Conservation (phyloP, 345 rosid genomes). For the Syzygium jambos region DNA sequence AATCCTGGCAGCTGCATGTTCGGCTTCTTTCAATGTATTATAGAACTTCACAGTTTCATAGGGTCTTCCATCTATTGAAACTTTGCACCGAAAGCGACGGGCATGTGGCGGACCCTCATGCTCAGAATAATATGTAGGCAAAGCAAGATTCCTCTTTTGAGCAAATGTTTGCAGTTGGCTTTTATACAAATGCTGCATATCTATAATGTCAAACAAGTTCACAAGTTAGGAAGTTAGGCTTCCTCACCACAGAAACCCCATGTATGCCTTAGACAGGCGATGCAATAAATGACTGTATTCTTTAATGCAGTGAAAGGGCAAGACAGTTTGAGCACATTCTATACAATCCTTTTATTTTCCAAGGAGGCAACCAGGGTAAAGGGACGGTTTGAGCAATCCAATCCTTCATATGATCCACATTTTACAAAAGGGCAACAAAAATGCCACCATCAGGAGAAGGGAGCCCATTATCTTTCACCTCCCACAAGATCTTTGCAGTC, state of each 20-base stretch:
- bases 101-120: constrained; percentile 28
- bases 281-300: background rate
- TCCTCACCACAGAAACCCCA: background rate
- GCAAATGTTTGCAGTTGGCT: constrained; percentile 21
- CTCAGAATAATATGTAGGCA: constrained; percentile 23
- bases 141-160: constrained; percentile 19
- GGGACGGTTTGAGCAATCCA: background rate
- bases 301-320: background rate
- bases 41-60: constrained; percentile 12
- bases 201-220: constrained; percentile 2
- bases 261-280: background rate
- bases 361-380: background rate
- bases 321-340: background rate
- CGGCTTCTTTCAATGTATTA: constrained; percentile 25
- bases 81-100: constrained; percentile 24
- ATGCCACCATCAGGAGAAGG: background rate
- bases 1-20: constrained; percentile 31
- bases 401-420: background rate
- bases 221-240: background rate
- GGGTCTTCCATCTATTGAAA: constrained; percentile 21
- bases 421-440: background rate
- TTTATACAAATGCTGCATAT: constrained; percentile 13
- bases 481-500: background rate
- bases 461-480: background rate
- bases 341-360: background rate